Percentiles rank a stretch among this genome's conserved stretches.
These are phyloP conservation scores for Colletotrichum sp. DNA, from an alignment of 2,329 filamentous ascomycete genomes.

Conservation along the genomic window DNA sequence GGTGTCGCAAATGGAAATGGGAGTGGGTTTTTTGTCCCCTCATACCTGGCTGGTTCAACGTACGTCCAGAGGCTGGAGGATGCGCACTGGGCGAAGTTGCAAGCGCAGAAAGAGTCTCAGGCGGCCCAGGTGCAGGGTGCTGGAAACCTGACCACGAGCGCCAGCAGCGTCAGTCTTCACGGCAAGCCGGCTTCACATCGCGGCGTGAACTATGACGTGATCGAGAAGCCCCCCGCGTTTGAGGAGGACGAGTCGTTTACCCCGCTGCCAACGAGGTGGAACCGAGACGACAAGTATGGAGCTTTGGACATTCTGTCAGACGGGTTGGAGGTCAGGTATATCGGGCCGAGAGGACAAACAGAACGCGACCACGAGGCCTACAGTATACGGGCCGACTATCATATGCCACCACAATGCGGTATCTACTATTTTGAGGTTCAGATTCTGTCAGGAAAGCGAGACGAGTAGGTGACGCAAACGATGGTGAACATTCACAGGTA, in stretches of 20 bases:
- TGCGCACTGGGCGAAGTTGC: constrained; percentile 66
- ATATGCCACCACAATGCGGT: constrained; percentile 88
- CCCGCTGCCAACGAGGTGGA: constrained; percentile 84
- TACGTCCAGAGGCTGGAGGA: constrained; percentile 80
- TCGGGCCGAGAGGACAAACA: constrained; percentile 47
- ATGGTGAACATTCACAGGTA: neutral
- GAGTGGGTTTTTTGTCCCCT: constrained; percentile 76
- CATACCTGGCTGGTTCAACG: constrained; percentile 79
- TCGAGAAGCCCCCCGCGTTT: constrained; percentile 71
- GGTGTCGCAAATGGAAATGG: constrained; percentile 27
- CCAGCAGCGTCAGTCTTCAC: constrained; percentile 54
- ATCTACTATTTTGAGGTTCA: constrained; percentile 91
- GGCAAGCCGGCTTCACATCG: constrained; percentile 67
- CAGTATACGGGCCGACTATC: constrained; percentile 80
- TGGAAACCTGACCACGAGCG: constrained; percentile 60
- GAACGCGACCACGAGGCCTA: constrained; percentile 77
- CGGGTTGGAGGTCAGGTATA: constrained; percentile 73
- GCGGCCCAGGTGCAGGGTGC: constrained; percentile 43
- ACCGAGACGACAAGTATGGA: constrained; percentile 73
- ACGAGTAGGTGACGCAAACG: constrained; percentile 52
- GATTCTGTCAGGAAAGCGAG: constrained; percentile 54
- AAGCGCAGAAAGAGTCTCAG: constrained; percentile 53
- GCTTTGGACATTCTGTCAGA: constrained; percentile 77
- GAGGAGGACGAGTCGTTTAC: constrained; percentile 65
- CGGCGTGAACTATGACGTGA: constrained; percentile 82